These are phyloP conservation scores for Radiomyces spectabilis DNA, from an alignment of 192 early-diverging fungal genomes.

Conservation along the genomic window DNA sequence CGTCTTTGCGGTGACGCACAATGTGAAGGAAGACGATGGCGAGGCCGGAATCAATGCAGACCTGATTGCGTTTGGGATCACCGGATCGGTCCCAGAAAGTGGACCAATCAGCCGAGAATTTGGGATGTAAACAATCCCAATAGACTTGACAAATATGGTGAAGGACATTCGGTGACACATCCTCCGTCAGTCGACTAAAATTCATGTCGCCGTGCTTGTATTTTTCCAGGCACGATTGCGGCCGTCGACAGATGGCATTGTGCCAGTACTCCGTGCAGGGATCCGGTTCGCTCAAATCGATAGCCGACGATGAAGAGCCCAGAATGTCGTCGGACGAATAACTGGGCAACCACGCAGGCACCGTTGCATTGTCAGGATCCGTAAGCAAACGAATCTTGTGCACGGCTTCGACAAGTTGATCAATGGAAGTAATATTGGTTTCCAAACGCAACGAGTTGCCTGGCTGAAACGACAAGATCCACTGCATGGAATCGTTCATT, in stretches of 20 bases:
- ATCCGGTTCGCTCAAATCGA: background rate
- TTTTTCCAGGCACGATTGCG: conserved; percentile 1
- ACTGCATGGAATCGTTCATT: conserved; percentile 11
- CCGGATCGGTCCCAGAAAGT: conserved; percentile 28
- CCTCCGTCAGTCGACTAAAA: conserved; percentile 7
- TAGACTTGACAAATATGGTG: conserved; percentile 25
- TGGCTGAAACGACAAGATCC: conserved; percentile 28
- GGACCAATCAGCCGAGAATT: conserved; percentile 15
- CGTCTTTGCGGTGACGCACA: conserved; percentile 21
- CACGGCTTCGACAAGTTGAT: conserved; percentile 30
- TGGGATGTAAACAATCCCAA: conserved; percentile 31
- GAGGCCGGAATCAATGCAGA: conserved; percentile 26
- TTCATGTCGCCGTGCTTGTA: conserved; percentile 7
- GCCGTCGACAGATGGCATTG: background rate
- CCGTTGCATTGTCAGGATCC: background rate
- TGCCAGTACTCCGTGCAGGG: conserved; percentile 17
- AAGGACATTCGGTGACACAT: conserved; percentile 16
- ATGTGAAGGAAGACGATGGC: conserved; percentile 30
- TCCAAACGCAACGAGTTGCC: conserved; percentile 21
- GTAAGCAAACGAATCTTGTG: conserved; percentile 16
- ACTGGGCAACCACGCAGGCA: no score
- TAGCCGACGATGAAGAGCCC: background rate
- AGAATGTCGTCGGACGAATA: no score
- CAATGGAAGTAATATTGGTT: conserved; percentile 30
- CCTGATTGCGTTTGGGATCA: conserved; percentile 23